Evolutionary conservation across 768 basidiomycete genomes (phyloP).

Genomic region (Trametes cinnabarina): DNA sequence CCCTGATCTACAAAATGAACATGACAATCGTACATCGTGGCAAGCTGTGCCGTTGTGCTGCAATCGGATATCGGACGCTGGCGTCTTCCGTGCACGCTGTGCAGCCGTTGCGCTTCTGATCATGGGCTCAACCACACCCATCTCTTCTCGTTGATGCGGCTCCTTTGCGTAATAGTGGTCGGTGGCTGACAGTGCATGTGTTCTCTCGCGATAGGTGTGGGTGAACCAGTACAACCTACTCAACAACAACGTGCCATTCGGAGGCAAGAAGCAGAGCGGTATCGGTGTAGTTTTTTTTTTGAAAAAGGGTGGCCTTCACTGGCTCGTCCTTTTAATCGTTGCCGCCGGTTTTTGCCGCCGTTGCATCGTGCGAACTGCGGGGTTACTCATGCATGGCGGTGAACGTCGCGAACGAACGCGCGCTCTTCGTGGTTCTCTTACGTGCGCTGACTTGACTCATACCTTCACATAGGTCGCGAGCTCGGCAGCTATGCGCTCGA

Average conservation of each 20-base stretch:
- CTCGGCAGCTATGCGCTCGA: slow-evolving; percentile 82
- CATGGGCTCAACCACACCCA: background rate
- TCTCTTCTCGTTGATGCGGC: background rate
- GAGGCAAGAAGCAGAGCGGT: slow-evolving; percentile 92
- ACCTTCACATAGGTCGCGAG: slow-evolving; percentile 63
- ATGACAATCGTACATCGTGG: background rate
- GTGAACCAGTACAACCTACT: slow-evolving; percentile 86
- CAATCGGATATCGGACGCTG: background rate
- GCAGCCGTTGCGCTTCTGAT: background rate
- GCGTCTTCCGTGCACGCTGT: background rate
- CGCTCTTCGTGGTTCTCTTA: slow-evolving; percentile 2
- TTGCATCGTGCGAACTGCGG: slow-evolving; percentile 16
- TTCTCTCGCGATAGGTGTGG: slow-evolving; percentile 62
- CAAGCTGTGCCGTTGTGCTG: background rate
- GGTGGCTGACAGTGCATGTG: background rate
- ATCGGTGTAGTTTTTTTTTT: slow-evolving; percentile 51
- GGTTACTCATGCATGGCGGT: slow-evolving; percentile 8
- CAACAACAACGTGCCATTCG: slow-evolving; percentile 89
- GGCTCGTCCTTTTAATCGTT: background rate
- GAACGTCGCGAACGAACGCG: background rate
- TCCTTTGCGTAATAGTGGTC: background rate
- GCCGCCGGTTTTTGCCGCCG: background rate
- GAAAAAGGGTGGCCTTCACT: background rate
- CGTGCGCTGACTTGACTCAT: background rate
- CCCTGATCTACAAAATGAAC: slow-evolving; percentile 4